These are phyloP conservation scores for Zymoseptoria ardabiliae DNA, from an alignment of 2,329 filamentous ascomycete genomes.

Conservation along the genomic window DNA sequence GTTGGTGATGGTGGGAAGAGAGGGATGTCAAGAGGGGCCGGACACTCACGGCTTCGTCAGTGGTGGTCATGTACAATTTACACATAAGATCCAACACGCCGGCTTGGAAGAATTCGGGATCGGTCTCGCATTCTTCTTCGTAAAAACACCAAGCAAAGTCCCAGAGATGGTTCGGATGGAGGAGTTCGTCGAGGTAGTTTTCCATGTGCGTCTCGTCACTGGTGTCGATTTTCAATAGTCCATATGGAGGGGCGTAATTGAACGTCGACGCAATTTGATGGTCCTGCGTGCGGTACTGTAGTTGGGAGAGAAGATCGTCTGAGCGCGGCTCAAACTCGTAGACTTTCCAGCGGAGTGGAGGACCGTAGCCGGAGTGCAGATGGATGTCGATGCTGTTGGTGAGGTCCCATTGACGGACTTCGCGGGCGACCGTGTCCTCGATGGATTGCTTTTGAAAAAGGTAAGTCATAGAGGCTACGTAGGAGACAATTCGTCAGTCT, in stretches of 20 bases:
- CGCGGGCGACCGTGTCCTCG: conserved; percentile 33
- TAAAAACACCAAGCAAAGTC: conserved; percentile 39
- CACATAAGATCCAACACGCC: conserved; percentile 37
- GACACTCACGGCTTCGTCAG: conserved; percentile 33
- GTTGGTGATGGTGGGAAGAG: no score
- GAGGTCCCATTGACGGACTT: conserved; percentile 28
- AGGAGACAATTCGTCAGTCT: not conserved
- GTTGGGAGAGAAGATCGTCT: conserved; percentile 33
- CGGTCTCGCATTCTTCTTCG: conserved; percentile 35
- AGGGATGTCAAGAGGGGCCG: conserved; percentile 1
- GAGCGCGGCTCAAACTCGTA: conserved; percentile 41
- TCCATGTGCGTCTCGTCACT: conserved; percentile 40
- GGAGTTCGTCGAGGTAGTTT: conserved; percentile 37
- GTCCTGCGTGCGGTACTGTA: conserved; percentile 34
- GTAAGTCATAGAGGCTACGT: conserved; percentile 29
- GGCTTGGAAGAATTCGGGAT: conserved; percentile 35
- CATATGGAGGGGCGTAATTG: conserved; percentile 41
- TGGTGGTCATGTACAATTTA: conserved; percentile 22
- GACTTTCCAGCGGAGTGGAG: conserved; percentile 38
- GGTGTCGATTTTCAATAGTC: conserved; percentile 38
- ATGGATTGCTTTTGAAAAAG: conserved; percentile 40
- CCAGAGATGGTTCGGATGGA: conserved; percentile 33
- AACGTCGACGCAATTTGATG: conserved; percentile 17
- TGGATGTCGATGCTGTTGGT: conserved; percentile 35
- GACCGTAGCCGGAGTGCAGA: conserved; percentile 38